Base-by-base conservation (phyloP, 306 rosid species). In the Acacia crassicarpa region DNA sequence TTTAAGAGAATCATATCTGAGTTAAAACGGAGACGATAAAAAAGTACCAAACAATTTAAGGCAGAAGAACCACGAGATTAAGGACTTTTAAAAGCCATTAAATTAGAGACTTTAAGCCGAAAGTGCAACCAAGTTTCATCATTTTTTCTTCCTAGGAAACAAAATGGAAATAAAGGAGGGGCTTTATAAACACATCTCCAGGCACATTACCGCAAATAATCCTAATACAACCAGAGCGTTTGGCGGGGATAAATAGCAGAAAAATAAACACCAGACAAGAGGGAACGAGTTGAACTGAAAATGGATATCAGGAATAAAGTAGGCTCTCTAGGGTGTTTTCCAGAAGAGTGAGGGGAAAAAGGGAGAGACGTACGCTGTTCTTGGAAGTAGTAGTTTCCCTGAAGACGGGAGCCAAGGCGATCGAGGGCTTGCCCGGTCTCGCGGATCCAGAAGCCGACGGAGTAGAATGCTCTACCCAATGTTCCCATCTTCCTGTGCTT, bases 371-470 rank as follows among this genome's bases (percentile, higher is more conserved):
- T 88, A 94, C 97, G 90, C 66, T 91, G 97, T 84, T 91, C 98
- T 82, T 90, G 94, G 88, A 95, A 95, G 89, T 81, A 88, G 86
- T 93, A 88, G 70, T 86, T 93, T 43, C 98, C 97, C 67, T 94
- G 98, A 78, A 94, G 92, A 27, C 97, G 98, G 54, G 88, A 90
- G 25, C 97, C 98, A 22, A 94, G 92, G 82, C 97, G 98, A 86
- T 95, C 98, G 23, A 93, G 46, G 87, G 98, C 98, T 83, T 95
- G 97, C 72, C 97, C 98, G 25, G 97, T 90, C 83, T 95, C 98
- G 59, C 98, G 97, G 92, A 95, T 93, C 98, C 94, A 91, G 90
- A 95, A 93, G 85, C 98, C 97, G 38, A 95, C 93, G 77, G 94
- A 73, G 94, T 95, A 95, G 82, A 95, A 83, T 46, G 95, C 97